These are phyloP conservation scores for Colletotrichum agaves DNA, from an alignment of 2,329 filamentous ascomycete genomes.

Conservation along the genomic window DNA sequence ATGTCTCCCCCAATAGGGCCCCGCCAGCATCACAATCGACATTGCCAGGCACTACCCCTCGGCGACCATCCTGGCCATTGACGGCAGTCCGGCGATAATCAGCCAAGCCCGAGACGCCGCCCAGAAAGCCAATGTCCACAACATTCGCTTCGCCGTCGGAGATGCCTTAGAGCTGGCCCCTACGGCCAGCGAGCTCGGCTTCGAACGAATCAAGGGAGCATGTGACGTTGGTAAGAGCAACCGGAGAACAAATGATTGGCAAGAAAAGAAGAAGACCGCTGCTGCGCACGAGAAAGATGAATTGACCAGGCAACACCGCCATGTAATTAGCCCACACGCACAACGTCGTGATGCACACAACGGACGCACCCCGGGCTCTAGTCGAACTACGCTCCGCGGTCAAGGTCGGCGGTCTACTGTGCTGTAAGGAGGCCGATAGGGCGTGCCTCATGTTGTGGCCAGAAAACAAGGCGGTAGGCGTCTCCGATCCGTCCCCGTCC, in stretches of 20 bases:
- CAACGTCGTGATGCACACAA: background rate
- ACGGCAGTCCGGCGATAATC: background rate
- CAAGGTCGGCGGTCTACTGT: background rate
- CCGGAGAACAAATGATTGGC: background rate
- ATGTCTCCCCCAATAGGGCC: background rate
- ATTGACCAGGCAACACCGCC: background rate
- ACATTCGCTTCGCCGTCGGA: background rate
- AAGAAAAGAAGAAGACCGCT: background rate
- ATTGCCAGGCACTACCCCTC: background rate
- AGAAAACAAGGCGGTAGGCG: background rate
- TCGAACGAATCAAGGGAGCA: background rate
- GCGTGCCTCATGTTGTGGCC: background rate
- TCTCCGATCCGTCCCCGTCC: background rate
- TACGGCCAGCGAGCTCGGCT: background rate
- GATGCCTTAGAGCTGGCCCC: background rate
- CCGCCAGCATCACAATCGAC: background rate
- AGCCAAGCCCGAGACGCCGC: background rate
- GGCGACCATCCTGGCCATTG: background rate
- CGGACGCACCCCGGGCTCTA: background rate
- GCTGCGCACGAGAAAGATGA: background rate
- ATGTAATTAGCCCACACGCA: background rate
- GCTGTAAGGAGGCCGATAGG: background rate
- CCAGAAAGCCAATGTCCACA: background rate
- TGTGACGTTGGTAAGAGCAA: background rate
- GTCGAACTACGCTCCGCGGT: background rate